phyloP scores from a whole-genome alignment of 257 asterid genomes.

The Linderniella brevidens region DNA sequence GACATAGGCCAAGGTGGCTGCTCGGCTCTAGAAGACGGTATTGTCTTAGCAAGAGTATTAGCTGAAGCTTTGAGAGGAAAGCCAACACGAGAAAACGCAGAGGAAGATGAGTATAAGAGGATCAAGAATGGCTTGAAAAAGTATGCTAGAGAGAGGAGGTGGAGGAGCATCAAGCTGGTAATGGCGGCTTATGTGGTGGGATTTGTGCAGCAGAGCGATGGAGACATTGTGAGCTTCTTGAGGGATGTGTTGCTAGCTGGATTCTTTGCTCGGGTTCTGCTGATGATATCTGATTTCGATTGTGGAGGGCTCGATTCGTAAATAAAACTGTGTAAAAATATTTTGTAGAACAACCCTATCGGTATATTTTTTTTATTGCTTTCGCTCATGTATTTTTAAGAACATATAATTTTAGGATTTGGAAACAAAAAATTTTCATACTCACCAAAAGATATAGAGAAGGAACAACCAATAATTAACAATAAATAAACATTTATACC shows the following conservation, averaged over 20 bases:
- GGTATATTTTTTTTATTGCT: too few relatives aligned
- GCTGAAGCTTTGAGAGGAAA: slow-evolving; percentile 13
- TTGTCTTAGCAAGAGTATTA: slow-evolving; percentile 17
- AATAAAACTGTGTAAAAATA: too few relatives aligned
- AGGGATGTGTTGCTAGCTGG: slow-evolving; percentile 15
- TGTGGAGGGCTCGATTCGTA: slow-evolving; percentile 14
- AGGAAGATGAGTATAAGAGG: slow-evolving; percentile 12
- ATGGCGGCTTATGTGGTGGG: slow-evolving; percentile 21
- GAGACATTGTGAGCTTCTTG: slow-evolving; percentile 17
- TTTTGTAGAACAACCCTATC: too few relatives aligned
- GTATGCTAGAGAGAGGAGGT: slow-evolving; percentile 26
- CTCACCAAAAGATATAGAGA: too few relatives aligned
- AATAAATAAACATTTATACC: too few relatives aligned
- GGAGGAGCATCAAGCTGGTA: slow-evolving; percentile 25
- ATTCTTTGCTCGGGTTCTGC: slow-evolving; percentile 13
- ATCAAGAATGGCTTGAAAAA: slow-evolving; percentile 13
- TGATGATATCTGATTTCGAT: slow-evolving; percentile 18
- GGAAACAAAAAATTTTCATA: too few relatives aligned
- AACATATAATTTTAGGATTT: too few relatives aligned
- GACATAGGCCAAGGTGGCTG: slow-evolving; percentile 39
- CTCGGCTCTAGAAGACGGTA: slow-evolving; percentile 19
- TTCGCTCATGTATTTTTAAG: too few relatives aligned
- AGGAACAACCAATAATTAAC: too few relatives aligned
- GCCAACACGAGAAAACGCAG: neutral
- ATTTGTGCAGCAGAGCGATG: slow-evolving; percentile 19